A percentile compares a stretch with the other conserved stretches of the same genome.
phyloP scores from a whole-genome alignment of 768 basidiomycete species.

The Phaffia australis region DNA sequence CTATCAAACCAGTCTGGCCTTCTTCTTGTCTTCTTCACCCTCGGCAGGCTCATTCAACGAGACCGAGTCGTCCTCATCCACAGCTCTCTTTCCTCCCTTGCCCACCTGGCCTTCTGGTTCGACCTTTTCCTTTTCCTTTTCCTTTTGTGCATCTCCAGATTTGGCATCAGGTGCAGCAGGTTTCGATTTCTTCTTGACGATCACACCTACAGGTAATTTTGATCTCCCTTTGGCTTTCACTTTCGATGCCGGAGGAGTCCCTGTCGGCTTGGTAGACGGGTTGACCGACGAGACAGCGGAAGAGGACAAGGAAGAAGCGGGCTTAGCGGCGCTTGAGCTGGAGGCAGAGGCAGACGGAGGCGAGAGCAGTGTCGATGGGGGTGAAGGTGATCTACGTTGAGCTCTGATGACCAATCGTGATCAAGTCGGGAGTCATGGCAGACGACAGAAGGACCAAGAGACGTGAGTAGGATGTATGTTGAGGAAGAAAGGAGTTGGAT shows the following conservation, averaged over 20 bases:
- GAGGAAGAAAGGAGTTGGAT: not conserved
- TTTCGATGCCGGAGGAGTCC: too few species aligned
- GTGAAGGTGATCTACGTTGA: constrained; percentile 14
- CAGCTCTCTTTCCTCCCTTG: too few species aligned
- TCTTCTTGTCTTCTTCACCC: not conserved
- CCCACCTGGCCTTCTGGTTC: not conserved
- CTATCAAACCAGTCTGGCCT: not conserved
- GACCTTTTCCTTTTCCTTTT: not conserved
- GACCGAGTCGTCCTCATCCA: too few species aligned
- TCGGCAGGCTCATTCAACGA: too few species aligned
- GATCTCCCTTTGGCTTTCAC: constrained; percentile 14
- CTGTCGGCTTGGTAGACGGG: constrained; percentile 8
- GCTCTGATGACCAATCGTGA: constrained; percentile 1
- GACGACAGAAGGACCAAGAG: not conserved
- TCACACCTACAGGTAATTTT: constrained; percentile 8
- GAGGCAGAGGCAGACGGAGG: not conserved
- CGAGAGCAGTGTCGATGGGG: not conserved
- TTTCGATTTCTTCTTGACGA: constrained; percentile 20
- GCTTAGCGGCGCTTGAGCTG: not conserved
- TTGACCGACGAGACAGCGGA: not conserved
- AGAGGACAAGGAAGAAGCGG: not conserved
- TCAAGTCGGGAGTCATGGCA: not conserved
- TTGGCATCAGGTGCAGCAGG: not conserved
- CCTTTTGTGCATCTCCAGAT: not conserved
- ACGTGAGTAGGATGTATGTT: not conserved